A percentile compares a stretch with the other conserved stretches of the same genome.
Evolutionary conservation across 805 yeast species (phyloP).

Genomic region (Starmerella lactis-condensi): DNA sequence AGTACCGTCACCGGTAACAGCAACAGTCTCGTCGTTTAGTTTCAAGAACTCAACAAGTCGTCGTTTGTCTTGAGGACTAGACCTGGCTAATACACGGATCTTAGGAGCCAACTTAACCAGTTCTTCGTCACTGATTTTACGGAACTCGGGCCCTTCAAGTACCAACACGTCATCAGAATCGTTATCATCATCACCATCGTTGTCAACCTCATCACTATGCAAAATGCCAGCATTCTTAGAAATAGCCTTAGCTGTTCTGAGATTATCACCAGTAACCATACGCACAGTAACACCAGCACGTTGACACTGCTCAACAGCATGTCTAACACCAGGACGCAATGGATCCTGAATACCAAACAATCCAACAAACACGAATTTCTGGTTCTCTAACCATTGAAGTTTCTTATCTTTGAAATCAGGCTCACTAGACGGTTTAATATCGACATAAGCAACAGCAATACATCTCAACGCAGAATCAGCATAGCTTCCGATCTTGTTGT

Average conservation of each 20-base stretch:
- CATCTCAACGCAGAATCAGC: conserved; percentile 77
- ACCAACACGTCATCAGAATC: conserved; percentile 39
- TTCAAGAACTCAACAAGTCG: conserved; percentile 66
- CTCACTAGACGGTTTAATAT: too few species aligned
- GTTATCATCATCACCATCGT: too few species aligned
- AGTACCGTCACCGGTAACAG: conserved; percentile 98
- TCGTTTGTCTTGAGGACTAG: conserved; percentile 90
- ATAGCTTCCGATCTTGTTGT: conserved; percentile 29
- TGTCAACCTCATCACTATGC: too few species aligned
- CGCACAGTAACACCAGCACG: conserved; percentile 86
- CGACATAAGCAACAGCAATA: conserved; percentile 72
- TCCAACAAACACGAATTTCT: conserved; percentile 38
- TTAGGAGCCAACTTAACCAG: conserved; percentile 47
- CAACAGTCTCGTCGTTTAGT: conserved; percentile 77
- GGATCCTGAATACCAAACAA: conserved; percentile 94
- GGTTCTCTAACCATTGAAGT: conserved; percentile 13
- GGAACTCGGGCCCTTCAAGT: conserved; percentile 86
- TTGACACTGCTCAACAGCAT: conserved; percentile 71
- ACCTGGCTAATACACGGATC: conserved; percentile 73
- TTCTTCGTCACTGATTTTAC: conserved; percentile 42
- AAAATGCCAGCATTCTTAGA: conserved; percentile 68
- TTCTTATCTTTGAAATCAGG: conserved; percentile 31
- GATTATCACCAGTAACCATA: conserved; percentile 96
- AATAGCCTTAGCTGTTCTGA: conserved; percentile 80
- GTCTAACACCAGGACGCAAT: conserved; percentile 70